Evolutionary conservation across 2,329 filamentous ascomycete species (phyloP).

Genomic region (Arthrobotrys entomopaga): DNA sequence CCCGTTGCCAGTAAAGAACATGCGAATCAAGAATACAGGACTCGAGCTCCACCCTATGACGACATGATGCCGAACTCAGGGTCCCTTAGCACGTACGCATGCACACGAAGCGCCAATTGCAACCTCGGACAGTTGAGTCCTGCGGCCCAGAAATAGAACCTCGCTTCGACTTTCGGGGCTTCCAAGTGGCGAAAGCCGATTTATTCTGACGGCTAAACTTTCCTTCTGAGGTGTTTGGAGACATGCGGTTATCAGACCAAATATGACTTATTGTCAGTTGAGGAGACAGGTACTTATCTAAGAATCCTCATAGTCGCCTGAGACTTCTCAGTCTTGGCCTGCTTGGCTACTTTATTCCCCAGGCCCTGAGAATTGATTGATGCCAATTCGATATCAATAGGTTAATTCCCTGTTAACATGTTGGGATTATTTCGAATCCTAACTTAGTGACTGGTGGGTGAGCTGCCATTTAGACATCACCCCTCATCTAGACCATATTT

Average conservation of each 20-base stretch:
- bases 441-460: too few species aligned
- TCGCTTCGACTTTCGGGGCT: constrained; percentile 17
- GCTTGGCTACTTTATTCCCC: not conserved
- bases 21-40: constrained; percentile 5
- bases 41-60: constrained; percentile 9
- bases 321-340: not conserved
- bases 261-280: not conserved
- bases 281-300: too few species aligned
- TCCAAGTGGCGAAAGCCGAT: not conserved
- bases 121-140: not conserved
- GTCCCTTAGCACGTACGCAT: constrained; percentile 2
- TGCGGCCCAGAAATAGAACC: constrained; percentile 10
- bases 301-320: too few species aligned
- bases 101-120: not conserved
- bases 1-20: not conserved
- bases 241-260: not conserved
- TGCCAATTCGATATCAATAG: not conserved
- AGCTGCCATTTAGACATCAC: constrained; percentile 6
- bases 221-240: not conserved
- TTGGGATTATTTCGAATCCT: constrained; percentile 1
- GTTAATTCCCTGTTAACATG: not conserved
- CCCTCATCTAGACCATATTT: not conserved
- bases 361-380: not conserved
- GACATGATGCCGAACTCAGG: not conserved
- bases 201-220: not conserved